Conservation (phyloP, 371 early-diverging fungal species). For the Actinomortierella ambigua region DNA sequence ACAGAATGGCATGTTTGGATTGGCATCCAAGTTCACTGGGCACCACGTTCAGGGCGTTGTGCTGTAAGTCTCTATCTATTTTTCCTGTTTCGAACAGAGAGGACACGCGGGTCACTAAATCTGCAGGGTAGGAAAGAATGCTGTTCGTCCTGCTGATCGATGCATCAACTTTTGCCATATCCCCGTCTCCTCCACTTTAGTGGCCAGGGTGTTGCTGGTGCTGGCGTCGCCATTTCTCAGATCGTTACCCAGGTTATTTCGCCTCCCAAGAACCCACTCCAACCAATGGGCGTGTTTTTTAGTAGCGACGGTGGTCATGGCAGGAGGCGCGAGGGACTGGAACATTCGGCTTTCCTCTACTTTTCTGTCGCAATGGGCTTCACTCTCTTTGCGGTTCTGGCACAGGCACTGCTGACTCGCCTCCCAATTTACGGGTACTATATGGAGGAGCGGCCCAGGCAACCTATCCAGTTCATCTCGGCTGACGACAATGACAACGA, state of each 20-base stretch:
- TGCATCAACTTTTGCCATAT: not conserved
- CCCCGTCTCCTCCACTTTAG: not conserved
- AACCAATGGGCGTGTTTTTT: conserved; percentile 9
- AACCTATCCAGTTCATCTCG: conserved; percentile 31
- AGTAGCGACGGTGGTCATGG: conserved; percentile 12
- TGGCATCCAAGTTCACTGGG: conserved; percentile 74
- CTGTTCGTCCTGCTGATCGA: not conserved
- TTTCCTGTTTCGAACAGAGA: not conserved
- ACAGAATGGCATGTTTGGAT: conserved; percentile 75
- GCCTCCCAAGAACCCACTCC: conserved; percentile 23
- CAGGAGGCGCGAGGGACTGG: conserved; percentile 33
- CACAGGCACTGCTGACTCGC: conserved; percentile 49
- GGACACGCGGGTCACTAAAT: too few species aligned
- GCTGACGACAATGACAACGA: conserved; percentile 16
- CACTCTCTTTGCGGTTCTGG: conserved; percentile 53
- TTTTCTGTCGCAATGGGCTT: conserved; percentile 58
- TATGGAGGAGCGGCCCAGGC: conserved; percentile 38
- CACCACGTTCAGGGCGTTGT: conserved; percentile 76
- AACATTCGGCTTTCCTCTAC: conserved; percentile 62
- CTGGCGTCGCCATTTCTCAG: conserved; percentile 62
- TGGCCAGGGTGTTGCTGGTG: conserved; percentile 60
- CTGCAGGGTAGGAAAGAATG: not conserved
- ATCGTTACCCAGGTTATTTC: conserved; percentile 52
- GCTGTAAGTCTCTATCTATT: conserved; percentile 50
- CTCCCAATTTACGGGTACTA: conserved; percentile 58